A percentile compares a stretch with the other conserved stretches of the same genome.
phyloP scores from a whole-genome alignment of 2,329 filamentous ascomycete genomes.

The Sporothrix protearum region DNA sequence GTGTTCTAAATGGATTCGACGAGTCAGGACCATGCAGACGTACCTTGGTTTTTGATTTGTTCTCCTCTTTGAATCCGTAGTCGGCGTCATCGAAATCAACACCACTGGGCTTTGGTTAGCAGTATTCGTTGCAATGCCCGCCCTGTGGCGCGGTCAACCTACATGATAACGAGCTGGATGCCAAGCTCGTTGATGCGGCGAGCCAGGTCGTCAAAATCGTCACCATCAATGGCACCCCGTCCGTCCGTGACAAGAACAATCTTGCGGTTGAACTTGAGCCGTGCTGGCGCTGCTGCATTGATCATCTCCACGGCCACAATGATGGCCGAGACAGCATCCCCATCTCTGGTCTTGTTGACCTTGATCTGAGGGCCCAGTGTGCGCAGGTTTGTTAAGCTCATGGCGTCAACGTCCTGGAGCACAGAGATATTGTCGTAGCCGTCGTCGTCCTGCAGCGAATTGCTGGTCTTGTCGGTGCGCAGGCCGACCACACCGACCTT shows the following conservation, averaged over 20 bases:
- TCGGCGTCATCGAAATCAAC: conserved; percentile 91
- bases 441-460: conserved; percentile 61
- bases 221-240: conserved; percentile 65
- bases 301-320: conserved; percentile 88
- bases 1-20: background rate
- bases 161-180: conserved; percentile 79
- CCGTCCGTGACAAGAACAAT: conserved; percentile 87
- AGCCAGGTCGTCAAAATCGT: conserved; percentile 66
- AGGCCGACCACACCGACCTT: conserved; percentile 77
- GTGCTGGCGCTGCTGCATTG: conserved; percentile 64
- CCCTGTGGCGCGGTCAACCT: conserved; percentile 38
- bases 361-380: conserved; percentile 60
- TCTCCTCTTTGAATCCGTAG: conserved; percentile 87
- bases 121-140: background rate
- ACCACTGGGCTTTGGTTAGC: conserved; percentile 51
- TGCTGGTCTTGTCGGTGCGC: conserved; percentile 72
- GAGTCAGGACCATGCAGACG: too few relatives aligned
- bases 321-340: conserved; percentile 84
- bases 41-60: conserved; percentile 54
- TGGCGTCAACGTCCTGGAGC: conserved; percentile 62
- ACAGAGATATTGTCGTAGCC: conserved; percentile 80
- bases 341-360: conserved; percentile 63
- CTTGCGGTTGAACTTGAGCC: conserved; percentile 73
- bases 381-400: conserved; percentile 65
- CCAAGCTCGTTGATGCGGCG: conserved; percentile 69